Conservation (phyloP, 2,329 filamentous ascomycete genomes). For the Xylaria sp. region DNA sequence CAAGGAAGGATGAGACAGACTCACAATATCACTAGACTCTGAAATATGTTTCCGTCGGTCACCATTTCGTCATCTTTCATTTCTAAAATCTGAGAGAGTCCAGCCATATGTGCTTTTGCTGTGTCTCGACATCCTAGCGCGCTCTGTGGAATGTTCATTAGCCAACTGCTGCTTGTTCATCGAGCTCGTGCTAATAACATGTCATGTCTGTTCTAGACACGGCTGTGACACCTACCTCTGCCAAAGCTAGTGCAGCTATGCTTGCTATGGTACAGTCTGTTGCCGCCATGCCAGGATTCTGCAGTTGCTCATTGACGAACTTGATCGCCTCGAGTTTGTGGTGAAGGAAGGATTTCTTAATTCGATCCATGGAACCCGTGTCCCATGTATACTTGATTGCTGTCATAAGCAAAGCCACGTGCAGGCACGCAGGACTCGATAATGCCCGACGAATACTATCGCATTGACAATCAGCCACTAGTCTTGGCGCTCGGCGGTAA, state of each 20-base stretch:
- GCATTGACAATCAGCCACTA: constrained; percentile 7
- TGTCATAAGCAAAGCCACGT: constrained; percentile 33
- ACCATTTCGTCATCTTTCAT: constrained; percentile 28
- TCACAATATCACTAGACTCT: constrained; percentile 33
- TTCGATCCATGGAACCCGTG: constrained; percentile 34
- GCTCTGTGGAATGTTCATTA: constrained; percentile 29
- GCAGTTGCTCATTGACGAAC: constrained; percentile 36
- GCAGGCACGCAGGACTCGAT: constrained; percentile 33
- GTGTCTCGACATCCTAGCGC: constrained; percentile 32
- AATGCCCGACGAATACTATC: constrained; percentile 31
- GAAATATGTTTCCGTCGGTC: constrained; percentile 31
- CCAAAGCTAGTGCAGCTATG: constrained; percentile 33
- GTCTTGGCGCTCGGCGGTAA: background rate
- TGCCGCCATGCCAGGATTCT: constrained; percentile 26
- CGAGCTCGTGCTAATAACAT: background rate
- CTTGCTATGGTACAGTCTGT: constrained; percentile 33
- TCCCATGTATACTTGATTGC: constrained; percentile 36
- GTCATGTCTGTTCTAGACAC: background rate
- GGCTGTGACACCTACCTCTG: constrained; percentile 26
- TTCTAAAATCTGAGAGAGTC: constrained; percentile 30
- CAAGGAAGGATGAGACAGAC: background rate
- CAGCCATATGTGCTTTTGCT: constrained; percentile 33
- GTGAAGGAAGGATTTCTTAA: constrained; percentile 34
- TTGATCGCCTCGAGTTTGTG: constrained; percentile 36
- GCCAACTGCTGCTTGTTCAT: background rate